A percentile compares a stretch with the other conserved stretches of the same genome.
These are phyloP conservation scores for Aspergillus puulaauensis DNA, from an alignment of 2,329 filamentous ascomycete genomes.

Conservation along the genomic window DNA sequence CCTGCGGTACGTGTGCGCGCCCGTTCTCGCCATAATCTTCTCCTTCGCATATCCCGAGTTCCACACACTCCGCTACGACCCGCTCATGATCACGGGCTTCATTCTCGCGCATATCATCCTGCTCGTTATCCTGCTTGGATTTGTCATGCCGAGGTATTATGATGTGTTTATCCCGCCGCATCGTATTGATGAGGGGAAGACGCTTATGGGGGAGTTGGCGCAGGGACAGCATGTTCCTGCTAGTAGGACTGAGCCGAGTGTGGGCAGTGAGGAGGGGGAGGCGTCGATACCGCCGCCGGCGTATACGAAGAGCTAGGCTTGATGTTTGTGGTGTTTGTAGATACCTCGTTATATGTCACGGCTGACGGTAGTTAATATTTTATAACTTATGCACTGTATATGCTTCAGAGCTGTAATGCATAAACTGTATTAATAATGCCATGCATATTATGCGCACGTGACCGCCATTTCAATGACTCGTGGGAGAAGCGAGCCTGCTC, in stretches of 20 bases:
- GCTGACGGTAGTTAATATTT: too few relatives aligned
- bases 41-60: slow-evolving; percentile 55
- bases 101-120: slow-evolving; percentile 49
- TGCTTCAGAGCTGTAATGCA: too few relatives aligned
- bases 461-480: too few relatives aligned
- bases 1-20: slow-evolving; percentile 52
- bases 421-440: too few relatives aligned
- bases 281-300: too few relatives aligned
- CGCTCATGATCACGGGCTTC: slow-evolving; percentile 53
- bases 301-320: not conserved
- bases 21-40: slow-evolving; percentile 53
- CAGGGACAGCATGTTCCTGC: not conserved
- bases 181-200: slow-evolving; percentile 46
- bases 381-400: too few relatives aligned
- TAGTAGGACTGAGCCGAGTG: not conserved
- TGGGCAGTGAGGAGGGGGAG: not conserved
- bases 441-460: too few relatives aligned
- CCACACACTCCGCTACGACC: slow-evolving; percentile 49
- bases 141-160: slow-evolving; percentile 56
- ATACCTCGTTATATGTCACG: not conserved
- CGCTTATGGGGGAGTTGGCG: not conserved
- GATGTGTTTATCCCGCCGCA: slow-evolving; percentile 52
- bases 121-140: slow-evolving; percentile 48
- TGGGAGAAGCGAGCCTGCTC: too few relatives aligned
- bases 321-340: not conserved